These are phyloP conservation scores for Galerina marginata DNA, from an alignment of 768 basidiomycete genomes.

Conservation along the genomic window DNA sequence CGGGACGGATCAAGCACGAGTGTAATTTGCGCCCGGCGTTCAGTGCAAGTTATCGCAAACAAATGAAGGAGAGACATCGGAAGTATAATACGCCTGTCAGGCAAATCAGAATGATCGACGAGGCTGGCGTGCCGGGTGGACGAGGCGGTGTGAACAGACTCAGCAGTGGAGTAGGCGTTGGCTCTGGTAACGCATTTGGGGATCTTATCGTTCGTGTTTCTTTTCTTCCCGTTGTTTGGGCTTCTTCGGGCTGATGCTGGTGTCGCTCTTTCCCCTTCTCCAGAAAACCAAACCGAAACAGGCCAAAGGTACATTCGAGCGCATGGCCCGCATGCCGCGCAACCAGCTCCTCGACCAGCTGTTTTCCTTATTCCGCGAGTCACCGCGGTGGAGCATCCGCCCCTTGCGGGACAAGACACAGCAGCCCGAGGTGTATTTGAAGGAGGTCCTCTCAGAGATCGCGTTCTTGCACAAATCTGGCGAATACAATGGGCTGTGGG, in stretches of 20 bases:
- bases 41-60: slow-evolving; percentile 68
- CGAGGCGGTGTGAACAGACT: slow-evolving; percentile 78
- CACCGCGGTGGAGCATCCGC: slow-evolving; percentile 83
- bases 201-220: slow-evolving; percentile 64
- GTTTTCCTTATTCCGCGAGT: slow-evolving; percentile 78
- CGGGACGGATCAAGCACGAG: slow-evolving; percentile 82
- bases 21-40: slow-evolving; percentile 75
- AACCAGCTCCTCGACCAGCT: slow-evolving; percentile 88
- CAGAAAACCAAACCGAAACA: slow-evolving; percentile 74
- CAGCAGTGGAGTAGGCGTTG: slow-evolving; percentile 73
- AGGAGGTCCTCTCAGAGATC: slow-evolving; percentile 80
- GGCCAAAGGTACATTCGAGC: slow-evolving; percentile 77
- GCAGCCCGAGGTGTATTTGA: slow-evolving; percentile 87
- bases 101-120: slow-evolving; percentile 77
- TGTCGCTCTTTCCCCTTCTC: slow-evolving; percentile 4
- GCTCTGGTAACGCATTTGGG: slow-evolving; percentile 61
- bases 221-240: slow-evolving; percentile 6
- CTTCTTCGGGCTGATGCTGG: neutral
- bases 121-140: slow-evolving; percentile 69
- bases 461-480: slow-evolving; percentile 80
- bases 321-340: slow-evolving; percentile 89
- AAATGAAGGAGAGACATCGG: slow-evolving; percentile 70
- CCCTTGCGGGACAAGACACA: slow-evolving; percentile 78
- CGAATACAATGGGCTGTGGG: slow-evolving; percentile 82
- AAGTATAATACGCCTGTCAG: slow-evolving; percentile 70